Base-by-base conservation (phyloP, 371 early-diverging fungal genomes). In the Rozella allomycis region DNA sequence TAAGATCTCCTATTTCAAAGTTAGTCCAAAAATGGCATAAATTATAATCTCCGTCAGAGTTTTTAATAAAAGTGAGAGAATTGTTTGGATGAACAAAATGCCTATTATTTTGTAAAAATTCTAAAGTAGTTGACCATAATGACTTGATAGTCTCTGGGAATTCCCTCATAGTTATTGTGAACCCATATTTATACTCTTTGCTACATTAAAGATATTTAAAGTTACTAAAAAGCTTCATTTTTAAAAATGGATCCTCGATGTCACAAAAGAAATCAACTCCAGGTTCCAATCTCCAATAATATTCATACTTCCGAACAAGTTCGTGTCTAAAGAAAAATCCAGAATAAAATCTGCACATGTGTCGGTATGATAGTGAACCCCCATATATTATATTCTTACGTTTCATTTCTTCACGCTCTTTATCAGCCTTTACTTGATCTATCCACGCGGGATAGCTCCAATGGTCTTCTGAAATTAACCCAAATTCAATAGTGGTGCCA, bases 251-350 rank as follows among this genome's bases (percentile, higher is more conserved):
- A 47, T 94, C 93, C 37, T 70, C 70, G 17, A 94, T 64, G 38
- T 82, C 71, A 45, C 93, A 94, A 29, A 48, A 55, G 41, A 77
- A 85, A 39, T 68, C 47, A 12, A 85, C 82, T 25, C 64, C 73
- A 0, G 93, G 93, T 50, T 90, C 93, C n/a, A 93, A 42, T 63
- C 94, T 55, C 93, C 97, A 96, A 50, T 90, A 96, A 48, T 73
- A 93, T 30, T 87, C 79, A 34, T 70, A 80, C 18, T 67, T 50
- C n/a, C 60, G 46, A 37, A 85, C 42, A 5, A 78, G 45, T 12
- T 71, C 74, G 45, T 91, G 86, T 40, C 60, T 49, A 43, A 69
- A 85, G 41, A 96, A 83, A 46, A 78, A 72, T 1, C 93, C 88
- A 2, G 85, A 85, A 35, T 80, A 72, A 43, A 68, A 86, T 28